Base-by-base conservation (phyloP, 495 filamentous ascomycete genomes). In the Aspergillus saccharolyticus region DNA sequence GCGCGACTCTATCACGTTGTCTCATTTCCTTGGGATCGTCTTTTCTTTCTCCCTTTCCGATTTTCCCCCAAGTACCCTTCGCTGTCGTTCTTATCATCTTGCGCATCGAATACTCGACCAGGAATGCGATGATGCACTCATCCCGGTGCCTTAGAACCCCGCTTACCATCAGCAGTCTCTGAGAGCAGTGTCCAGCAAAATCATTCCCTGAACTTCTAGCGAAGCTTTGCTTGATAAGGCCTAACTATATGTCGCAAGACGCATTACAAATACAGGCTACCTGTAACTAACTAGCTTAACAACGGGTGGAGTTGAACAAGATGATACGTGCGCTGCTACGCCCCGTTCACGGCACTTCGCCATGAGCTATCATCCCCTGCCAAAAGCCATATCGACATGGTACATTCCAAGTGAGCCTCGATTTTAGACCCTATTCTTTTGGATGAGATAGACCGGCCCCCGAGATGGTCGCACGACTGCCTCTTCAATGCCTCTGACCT, bases 81-180 rank as follows among this genome's bases (percentile, higher is more conserved):
- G 25, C 19, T 28, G 4, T 51, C 22, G 9, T 9, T n/a, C 14
- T 51, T 28, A 2, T 25, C n/a, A n/a, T n/a, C 33, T 39, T 39
- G 33, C 33, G 33, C 33, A 39, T 39, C 33, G 14, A 12, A 12
- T 39, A 12, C 33, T 12, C 33, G 33, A 2, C 22, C 15, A 30
- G 47, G 47, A 50, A 50, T 50, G 47, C 24, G 54, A 55, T 54
- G 54, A 49, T 44, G 48, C 44, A 45, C 53, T 18, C 44, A 57
- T 55, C 53, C 51, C 45, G 18, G 25, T 33, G 58, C 42, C 19
- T 18, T 30, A 20, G 28, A 55, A 57, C 51, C 45, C 55, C 59
- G 59, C 59, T 61, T 57, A 57, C 42, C 44, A 42, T 54, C n/a
- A n/a, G n/a, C n/a, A n/a, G n/a, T n/a, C n/a, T n/a, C n/a, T n/a